phyloP scores from a whole-genome alignment of 2,329 filamentous ascomycete species.

The Ustulina deusta region DNA sequence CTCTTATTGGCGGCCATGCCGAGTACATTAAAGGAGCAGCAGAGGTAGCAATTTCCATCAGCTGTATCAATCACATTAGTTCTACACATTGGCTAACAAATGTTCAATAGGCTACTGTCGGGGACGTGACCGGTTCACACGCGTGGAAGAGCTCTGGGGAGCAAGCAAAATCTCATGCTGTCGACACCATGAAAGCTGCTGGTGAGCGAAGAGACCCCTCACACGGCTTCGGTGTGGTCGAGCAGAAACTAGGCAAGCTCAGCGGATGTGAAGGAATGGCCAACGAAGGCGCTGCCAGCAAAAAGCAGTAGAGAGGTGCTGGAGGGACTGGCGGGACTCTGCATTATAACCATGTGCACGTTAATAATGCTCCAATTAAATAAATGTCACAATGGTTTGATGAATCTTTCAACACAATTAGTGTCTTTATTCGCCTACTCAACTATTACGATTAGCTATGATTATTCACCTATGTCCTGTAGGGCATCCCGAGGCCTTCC shows the following conservation, averaged over 20 bases:
- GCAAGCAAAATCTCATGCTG: slow-evolving; percentile 71
- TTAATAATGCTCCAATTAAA: background rate
- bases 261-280: slow-evolving; percentile 78
- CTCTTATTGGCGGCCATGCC: slow-evolving; percentile 72
- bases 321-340: slow-evolving; percentile 3
- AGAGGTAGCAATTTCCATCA: slow-evolving; percentile 61
- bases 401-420: background rate
- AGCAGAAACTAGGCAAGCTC: slow-evolving; percentile 72
- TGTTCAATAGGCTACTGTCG: slow-evolving; percentile 65
- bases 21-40: slow-evolving; percentile 77
- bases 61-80: background rate
- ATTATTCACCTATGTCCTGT: no score
- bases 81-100: slow-evolving; percentile 7
- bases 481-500: no score
- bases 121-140: slow-evolving; percentile 70
- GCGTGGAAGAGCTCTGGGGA: slow-evolving; percentile 74
- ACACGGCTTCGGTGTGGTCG: slow-evolving; percentile 71
- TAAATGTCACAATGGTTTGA: no score
- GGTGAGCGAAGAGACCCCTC: slow-evolving; percentile 66
- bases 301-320: slow-evolving; percentile 42
- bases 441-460: no score
- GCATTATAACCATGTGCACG: slow-evolving; percentile 12
- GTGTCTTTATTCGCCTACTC: no score
- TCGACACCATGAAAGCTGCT: slow-evolving; percentile 72
- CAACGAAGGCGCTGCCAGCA: slow-evolving; percentile 68